These are phyloP conservation scores for Calonectria leucothoes DNA, from an alignment of 2,329 filamentous ascomycete genomes.

Conservation along the genomic window DNA sequence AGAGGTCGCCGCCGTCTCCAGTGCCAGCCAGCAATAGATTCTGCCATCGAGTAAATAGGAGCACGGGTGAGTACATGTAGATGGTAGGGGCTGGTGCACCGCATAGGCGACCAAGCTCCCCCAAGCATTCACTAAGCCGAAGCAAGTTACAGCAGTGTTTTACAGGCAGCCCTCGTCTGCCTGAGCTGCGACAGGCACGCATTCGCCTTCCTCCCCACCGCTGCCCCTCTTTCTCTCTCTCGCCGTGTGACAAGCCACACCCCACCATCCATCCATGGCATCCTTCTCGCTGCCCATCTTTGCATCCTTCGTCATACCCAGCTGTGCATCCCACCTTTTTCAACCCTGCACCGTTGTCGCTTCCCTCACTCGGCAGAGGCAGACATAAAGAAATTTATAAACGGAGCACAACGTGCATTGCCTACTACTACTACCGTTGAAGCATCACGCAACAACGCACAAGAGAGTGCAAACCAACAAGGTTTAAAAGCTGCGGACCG, in stretches of 20 bases:
- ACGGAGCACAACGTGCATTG: not conserved
- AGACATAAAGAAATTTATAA: too few species aligned
- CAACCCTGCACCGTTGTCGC: not conserved
- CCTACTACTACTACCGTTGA: not conserved
- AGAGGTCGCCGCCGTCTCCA: not conserved
- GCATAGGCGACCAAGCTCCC: not conserved
- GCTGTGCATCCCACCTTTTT: not conserved
- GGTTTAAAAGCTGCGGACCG: not conserved
- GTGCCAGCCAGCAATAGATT: not conserved
- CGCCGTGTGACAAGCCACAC: slow-evolving; percentile 6
- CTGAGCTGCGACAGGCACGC: not conserved
- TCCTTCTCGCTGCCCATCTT: not conserved
- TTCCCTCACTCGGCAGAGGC: too few species aligned
- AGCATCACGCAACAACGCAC: not conserved
- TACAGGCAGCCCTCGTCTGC: not conserved
- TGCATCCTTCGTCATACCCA: slow-evolving; percentile 33
- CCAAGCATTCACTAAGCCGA: slow-evolving; percentile 1
- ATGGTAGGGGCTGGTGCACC: not conserved
- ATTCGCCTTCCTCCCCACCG: not conserved
- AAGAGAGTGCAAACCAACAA: not conserved
- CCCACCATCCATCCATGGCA: slow-evolving; percentile 8
- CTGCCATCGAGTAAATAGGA: not conserved
- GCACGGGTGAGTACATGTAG: not conserved
- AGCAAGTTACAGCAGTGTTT: not conserved
- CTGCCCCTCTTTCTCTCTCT: not conserved